Conservation (phyloP, 2,329 filamentous ascomycete species). For the Ceratocystis variospora region DNA sequence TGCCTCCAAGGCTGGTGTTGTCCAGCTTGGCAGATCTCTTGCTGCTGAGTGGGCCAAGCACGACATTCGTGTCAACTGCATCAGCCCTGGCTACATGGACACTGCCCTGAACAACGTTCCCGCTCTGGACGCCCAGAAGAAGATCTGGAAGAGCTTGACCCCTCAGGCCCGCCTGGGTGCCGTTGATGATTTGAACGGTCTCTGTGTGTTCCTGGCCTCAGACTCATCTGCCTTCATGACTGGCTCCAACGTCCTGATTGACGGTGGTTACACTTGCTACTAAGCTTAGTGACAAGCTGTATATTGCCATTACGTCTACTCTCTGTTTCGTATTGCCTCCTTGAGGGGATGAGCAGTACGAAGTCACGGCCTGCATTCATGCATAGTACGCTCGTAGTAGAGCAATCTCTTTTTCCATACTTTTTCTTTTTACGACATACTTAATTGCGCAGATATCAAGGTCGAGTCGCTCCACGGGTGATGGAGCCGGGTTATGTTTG, state of each 20-base stretch:
- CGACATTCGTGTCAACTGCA: slow-evolving; percentile 69
- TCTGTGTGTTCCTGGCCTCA: slow-evolving; percentile 62
- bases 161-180: slow-evolving; percentile 59
- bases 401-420: slow-evolving; percentile 11
- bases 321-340: not conserved
- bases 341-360: not conserved
- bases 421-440: slow-evolving; percentile 10
- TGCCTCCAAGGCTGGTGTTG: slow-evolving; percentile 66
- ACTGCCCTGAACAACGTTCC: slow-evolving; percentile 68
- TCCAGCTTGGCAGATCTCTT: slow-evolving; percentile 66
- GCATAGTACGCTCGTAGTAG: slow-evolving; percentile 14
- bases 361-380: slow-evolving; percentile 12
- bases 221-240: slow-evolving; percentile 67
- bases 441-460: slow-evolving; percentile 13
- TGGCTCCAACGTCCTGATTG: slow-evolving; percentile 57
- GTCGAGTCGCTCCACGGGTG: slow-evolving; percentile 11
- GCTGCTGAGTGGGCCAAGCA: slow-evolving; percentile 76
- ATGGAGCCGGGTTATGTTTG: slow-evolving; percentile 14
- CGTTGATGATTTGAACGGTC: slow-evolving; percentile 64
- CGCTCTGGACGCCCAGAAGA: slow-evolving; percentile 66
- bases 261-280: slow-evolving; percentile 55
- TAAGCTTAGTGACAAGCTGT: slow-evolving; percentile 25
- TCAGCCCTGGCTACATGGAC: slow-evolving; percentile 78
- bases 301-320: not conserved
- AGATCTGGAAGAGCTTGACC: slow-evolving; percentile 62